Base-by-base conservation (phyloP, 2,329 filamentous ascomycete species). In the Fusarium sp. region DNA sequence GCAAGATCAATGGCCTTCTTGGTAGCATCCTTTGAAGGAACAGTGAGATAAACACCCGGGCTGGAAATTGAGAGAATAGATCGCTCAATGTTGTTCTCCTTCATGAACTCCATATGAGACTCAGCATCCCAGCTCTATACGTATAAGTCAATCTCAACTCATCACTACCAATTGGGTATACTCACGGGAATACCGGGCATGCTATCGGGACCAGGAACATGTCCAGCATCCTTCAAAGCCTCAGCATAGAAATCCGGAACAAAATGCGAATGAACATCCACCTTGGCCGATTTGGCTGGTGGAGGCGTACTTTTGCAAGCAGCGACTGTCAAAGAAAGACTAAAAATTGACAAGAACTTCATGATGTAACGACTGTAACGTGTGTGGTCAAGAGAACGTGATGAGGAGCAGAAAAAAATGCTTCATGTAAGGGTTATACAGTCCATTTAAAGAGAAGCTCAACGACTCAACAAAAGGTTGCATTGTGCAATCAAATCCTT, bases 71-170 rank as follows among this genome's bases (percentile, higher is more conserved):
- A 65, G n/a, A 65, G 32, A 4, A 65, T 51, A 0, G 62, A 65
- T 15, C 49, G 45, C 6, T 65, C 52, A 2, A 65, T 65, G 3
- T 59, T 46, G 8, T 65, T 64, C 7, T 65, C 60, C 24, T 65
- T 50, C 62, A 65, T 65, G 0, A 65, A 65, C 11, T 65, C 25
- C 4, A 65, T 20, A 25, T 65, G 62, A 42, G 62, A 65, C 11
- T 65, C 25, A 1, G 45, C 60, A 24, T 58, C 45, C 62, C 62
- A 65, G 15, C 24, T 45, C 62, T 65, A 18, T 1, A 3, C 2
- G 11, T 1, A 4, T 4, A 0, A 6, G 1, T 34, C 2, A 16
- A 8, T 7, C 11, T 16, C 1, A 3, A 5, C 0, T 8, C 4
- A 9, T n/a, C 3, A 4, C 8, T 8, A 8, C n/a, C 4, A 16